A percentile compares a stretch with the other conserved stretches of the same genome.
Evolutionary conservation across 2,329 filamentous ascomycete genomes (phyloP).

Genomic region (Claviceps sp.): DNA sequence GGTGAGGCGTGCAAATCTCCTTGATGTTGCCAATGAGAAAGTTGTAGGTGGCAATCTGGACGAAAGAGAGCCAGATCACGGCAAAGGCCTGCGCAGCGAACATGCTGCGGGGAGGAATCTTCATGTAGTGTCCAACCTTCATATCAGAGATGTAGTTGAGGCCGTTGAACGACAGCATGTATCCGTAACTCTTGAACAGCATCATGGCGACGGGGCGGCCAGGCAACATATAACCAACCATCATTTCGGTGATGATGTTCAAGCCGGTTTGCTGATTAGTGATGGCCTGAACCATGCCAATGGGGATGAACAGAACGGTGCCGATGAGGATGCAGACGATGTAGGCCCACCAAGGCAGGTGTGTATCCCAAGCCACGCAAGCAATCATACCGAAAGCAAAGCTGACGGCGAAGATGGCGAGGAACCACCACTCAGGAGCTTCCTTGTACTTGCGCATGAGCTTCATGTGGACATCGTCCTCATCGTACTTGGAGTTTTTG

Average conservation of each 20-base stretch:
- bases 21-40: conserved; percentile 31
- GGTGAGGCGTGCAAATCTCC: conserved; percentile 33
- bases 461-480: conserved; percentile 34
- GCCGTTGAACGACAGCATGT: conserved; percentile 29
- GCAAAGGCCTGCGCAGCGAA: conserved; percentile 28
- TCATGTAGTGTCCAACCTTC: conserved; percentile 38
- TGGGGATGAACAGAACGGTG: conserved; percentile 24
- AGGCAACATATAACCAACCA: conserved; percentile 32
- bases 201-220: conserved; percentile 33
- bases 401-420: conserved; percentile 27
- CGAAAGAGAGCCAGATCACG: conserved; percentile 21
- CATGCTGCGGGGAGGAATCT: conserved; percentile 33
- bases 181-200: conserved; percentile 32
- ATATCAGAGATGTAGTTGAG: conserved; percentile 31
- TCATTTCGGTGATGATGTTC: conserved; percentile 32
- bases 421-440: conserved; percentile 44
- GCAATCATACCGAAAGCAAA: conserved; percentile 29
- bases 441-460: conserved; percentile 42
- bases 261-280: conserved; percentile 32
- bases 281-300: conserved; percentile 30
- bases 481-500: neutral
- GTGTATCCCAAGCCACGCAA: conserved; percentile 21
- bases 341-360: conserved; percentile 28
- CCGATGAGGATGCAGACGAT: conserved; percentile 25
- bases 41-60: conserved; percentile 22